phyloP scores from a whole-genome alignment of 2,329 filamentous ascomycete species.

The Colletotrichum lini region DNA sequence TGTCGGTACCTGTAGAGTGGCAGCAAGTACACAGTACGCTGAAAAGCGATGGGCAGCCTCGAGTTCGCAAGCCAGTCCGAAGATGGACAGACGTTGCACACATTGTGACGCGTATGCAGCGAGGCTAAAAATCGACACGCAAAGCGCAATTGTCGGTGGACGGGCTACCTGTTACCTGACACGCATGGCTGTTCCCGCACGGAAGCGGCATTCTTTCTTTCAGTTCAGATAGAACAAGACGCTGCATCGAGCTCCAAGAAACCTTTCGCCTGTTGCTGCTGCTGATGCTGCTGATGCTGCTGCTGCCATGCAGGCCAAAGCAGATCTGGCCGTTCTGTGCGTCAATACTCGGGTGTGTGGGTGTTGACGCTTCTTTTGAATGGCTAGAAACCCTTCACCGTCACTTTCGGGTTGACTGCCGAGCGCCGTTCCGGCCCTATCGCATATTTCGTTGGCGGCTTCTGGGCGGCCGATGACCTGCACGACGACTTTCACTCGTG shows the following conservation, averaged over 20 bases:
- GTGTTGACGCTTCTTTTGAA: constrained; percentile 10
- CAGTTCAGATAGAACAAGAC: constrained; percentile 23
- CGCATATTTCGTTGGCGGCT: not conserved
- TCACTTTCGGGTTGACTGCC: constrained; percentile 15
- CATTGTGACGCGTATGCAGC: not conserved
- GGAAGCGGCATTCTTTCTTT: constrained; percentile 6
- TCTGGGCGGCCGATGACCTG: constrained; percentile 27
- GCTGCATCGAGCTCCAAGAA: constrained; percentile 19
- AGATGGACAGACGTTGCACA: constrained; percentile 18
- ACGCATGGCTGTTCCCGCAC: not conserved
- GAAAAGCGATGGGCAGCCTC: not conserved
- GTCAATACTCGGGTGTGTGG: constrained; percentile 10
- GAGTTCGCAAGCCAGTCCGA: constrained; percentile 26
- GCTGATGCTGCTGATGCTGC: constrained; percentile 24
- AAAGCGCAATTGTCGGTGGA: constrained; percentile 13
- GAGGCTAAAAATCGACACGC: constrained; percentile 21
- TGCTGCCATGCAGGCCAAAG: constrained; percentile 8
- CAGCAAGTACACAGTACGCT: not conserved
- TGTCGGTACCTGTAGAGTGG: not conserved
- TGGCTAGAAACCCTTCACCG: constrained; percentile 25
- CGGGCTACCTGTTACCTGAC: constrained; percentile 8
- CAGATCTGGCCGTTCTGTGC: constrained; percentile 13
- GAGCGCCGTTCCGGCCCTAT: constrained; percentile 4
- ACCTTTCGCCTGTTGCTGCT: constrained; percentile 7
- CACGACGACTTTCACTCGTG: constrained; percentile 9